These are phyloP conservation scores for Thymus quinquecostatus DNA, from an alignment of 257 asterid species.

Conservation along the genomic window DNA sequence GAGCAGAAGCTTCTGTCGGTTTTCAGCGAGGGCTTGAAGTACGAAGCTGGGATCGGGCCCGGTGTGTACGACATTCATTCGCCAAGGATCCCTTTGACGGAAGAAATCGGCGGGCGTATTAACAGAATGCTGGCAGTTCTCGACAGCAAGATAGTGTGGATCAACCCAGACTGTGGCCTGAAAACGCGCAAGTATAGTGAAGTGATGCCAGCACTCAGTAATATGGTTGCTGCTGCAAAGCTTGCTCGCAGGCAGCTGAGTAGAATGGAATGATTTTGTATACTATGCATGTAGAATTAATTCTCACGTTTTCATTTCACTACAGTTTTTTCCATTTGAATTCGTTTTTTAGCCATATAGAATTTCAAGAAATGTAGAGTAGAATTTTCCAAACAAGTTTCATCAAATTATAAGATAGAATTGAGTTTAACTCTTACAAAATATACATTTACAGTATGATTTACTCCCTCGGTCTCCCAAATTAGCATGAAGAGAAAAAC, in stretches of 20 bases:
- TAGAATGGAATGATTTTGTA: background rate
- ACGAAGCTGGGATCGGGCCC: slow-evolving; percentile 84
- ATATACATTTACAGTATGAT: too few species aligned
- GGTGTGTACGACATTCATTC: slow-evolving; percentile 91
- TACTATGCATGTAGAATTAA: background rate
- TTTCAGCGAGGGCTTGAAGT: slow-evolving; percentile 78
- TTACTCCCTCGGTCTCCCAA: too few species aligned
- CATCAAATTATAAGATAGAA: too few species aligned
- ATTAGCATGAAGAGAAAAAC: too few species aligned
- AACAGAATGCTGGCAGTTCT: slow-evolving; percentile 76
- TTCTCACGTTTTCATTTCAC: background rate
- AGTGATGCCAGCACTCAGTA: slow-evolving; percentile 64
- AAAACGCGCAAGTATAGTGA: slow-evolving; percentile 77
- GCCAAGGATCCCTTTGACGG: slow-evolving; percentile 76
- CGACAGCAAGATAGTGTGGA: slow-evolving; percentile 70
- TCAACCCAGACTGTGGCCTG: slow-evolving; percentile 86
- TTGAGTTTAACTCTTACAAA: too few species aligned
- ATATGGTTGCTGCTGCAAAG: slow-evolving; percentile 86
- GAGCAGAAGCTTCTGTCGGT: slow-evolving; percentile 86
- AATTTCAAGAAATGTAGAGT: too few species aligned
- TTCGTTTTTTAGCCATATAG: background rate
- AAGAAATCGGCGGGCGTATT: slow-evolving; percentile 66
- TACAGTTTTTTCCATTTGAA: background rate
- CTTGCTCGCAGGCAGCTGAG: slow-evolving; percentile 55
- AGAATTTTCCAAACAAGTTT: too few species aligned